A percentile compares a stretch with the other conserved stretches of the same genome.
Conservation (phyloP, 2,329 filamentous ascomycete species). For the Arthrobotrys musiformis region DNA sequence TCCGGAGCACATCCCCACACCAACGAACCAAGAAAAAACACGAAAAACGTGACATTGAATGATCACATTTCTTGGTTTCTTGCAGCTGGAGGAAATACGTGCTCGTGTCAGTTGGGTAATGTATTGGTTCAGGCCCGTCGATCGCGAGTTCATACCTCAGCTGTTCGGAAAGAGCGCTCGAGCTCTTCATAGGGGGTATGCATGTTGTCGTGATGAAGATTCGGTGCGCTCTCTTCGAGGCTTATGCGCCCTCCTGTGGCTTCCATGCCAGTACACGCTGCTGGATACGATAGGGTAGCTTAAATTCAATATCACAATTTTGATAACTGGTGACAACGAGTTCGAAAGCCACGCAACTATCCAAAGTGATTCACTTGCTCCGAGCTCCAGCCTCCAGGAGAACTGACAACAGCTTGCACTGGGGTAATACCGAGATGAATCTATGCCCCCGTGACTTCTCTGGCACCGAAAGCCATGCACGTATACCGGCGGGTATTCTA, state of each 20-base stretch:
- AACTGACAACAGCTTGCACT: background rate
- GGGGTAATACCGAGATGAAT: background rate
- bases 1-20: background rate
- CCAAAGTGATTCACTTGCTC: background rate
- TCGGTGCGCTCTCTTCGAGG: no score
- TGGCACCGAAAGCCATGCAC: no score
- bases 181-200: background rate
- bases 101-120: background rate
- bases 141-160: background rate
- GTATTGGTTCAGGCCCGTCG: background rate
- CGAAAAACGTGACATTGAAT: background rate
- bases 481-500: no score
- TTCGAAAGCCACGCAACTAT: background rate
- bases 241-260: no score
- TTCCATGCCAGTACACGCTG: no score
- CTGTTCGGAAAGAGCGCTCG: background rate
- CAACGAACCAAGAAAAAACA: background rate
- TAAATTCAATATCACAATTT: no score
- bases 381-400: background rate
- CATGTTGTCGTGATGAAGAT: background rate
- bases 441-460: background rate
- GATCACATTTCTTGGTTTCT: background rate
- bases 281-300: no score
- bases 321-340: no score
- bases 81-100: background rate